Evolutionary conservation across 140 eudicot genomes (phyloP).

Genomic region (Flaveria floridana): DNA sequence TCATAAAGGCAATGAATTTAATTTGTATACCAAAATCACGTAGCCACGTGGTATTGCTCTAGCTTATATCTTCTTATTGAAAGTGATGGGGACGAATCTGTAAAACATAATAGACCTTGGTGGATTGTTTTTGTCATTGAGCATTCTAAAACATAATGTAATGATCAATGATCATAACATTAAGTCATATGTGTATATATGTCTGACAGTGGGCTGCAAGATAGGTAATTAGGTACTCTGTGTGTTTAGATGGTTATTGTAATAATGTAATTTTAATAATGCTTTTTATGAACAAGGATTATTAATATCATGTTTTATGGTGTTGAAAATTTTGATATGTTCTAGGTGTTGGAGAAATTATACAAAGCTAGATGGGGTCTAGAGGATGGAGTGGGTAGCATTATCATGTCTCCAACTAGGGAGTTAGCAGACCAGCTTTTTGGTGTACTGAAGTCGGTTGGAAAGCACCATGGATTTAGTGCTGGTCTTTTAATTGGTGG

Average conservation of each 20-base stretch:
- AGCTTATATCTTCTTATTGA: constrained; percentile 13
- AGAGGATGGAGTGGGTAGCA: constrained; percentile 97
- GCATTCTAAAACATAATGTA: neutral
- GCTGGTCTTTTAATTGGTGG: constrained; percentile 97
- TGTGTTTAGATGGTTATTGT: neutral
- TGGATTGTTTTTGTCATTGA: neutral
- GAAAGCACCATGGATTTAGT: constrained; percentile 84
- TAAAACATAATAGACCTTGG: neutral
- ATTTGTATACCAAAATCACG: neutral
- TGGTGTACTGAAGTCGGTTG: constrained; percentile 69
- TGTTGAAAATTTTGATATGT: neutral
- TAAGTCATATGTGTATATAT: neutral
- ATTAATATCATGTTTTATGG: neutral
- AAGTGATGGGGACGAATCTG: neutral
- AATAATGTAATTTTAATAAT: neutral
- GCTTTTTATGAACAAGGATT: neutral
- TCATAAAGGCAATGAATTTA: neutral
- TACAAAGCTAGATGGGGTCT: constrained; percentile 84
- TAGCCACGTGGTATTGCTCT: neutral
- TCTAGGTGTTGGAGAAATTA: constrained; percentile 77
- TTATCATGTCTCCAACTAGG: constrained; percentile 92
- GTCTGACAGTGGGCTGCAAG: neutral
- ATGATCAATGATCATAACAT: too few relatives aligned
- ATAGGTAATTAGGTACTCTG: neutral
- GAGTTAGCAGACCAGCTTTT: constrained; percentile 82